Evolutionary conservation across 495 filamentous ascomycete genomes (phyloP), one percentile per base, ranked within the genome.

Genomic region (Glarea lozoyensis): DNA sequence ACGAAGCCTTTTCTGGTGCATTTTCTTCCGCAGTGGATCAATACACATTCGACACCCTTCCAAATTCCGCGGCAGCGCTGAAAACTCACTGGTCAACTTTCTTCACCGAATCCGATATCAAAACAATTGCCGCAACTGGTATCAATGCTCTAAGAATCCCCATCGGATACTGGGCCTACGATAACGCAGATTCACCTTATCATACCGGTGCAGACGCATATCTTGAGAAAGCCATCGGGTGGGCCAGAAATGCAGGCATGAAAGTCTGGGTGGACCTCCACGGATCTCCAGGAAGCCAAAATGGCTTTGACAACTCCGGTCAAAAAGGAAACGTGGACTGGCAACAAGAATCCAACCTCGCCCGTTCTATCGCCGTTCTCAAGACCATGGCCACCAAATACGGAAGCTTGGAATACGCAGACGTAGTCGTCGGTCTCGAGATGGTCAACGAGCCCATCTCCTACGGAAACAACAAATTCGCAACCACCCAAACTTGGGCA

Each of bases 61-160:
- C 44, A 6, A 52, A 47, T 35, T 54, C 42, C 49, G 15, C 16
- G 7, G 35, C 21, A 2, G 49, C 38, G 1, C 34, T 48, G 24
- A 52, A 43, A 25, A 55, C 27, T 1, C 61, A 65, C 34, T 69
- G 64, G 60, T 36, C 45, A 2, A 60, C 56, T 2, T 69, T 46
- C 45, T 58, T 65, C 52, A 66, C 53, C 9, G 53, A 66, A 47
- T 39, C 42, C 12, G 62, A 65, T 43, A 50, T 68, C 39, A 40
- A 48, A 18, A 40, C 48, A 3, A 52, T 66, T 20, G 52, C 52
- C 2, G 50, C 55, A 17, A 54, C 61, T 42, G 66, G 66, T 20
- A 52, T 67, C 43, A 69, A 67, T 50, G 60, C 58, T 32, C 34
- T 68, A 11, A 57, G 63, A 6, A 69, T 68, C 37, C 65, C 65